Conservation (phyloP, 2,329 filamentous ascomycete species). For the Polytolypa hystricis region DNA sequence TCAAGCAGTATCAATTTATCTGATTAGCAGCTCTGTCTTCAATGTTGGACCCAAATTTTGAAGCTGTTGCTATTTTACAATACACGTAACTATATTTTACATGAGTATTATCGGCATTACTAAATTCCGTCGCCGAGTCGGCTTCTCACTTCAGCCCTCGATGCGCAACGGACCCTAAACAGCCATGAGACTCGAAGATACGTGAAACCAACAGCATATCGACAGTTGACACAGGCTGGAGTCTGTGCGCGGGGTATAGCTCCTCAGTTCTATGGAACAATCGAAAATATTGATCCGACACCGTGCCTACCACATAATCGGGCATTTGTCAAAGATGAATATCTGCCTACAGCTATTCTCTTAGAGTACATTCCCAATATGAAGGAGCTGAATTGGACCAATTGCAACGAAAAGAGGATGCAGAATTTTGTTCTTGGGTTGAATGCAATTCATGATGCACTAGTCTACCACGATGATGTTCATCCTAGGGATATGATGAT, state of each 20-base stretch:
- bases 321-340: slow-evolving; percentile 10
- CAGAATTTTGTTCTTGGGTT: slow-evolving; percentile 13
- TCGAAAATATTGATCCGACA: slow-evolving; percentile 6
- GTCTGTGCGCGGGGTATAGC: slow-evolving; percentile 3
- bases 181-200: background rate
- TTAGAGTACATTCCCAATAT: slow-evolving; percentile 16
- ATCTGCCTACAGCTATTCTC: slow-evolving; percentile 14
- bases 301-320: slow-evolving; percentile 1
- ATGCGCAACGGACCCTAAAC: slow-evolving; percentile 4
- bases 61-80: too few species aligned
- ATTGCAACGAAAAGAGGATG: slow-evolving; percentile 13
- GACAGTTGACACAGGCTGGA: slow-evolving; percentile 2
- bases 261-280: slow-evolving; percentile 5
- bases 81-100: too few species aligned
- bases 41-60: too few species aligned
- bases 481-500: slow-evolving; percentile 18
- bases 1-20: too few species aligned
- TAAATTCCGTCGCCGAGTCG: too few species aligned
- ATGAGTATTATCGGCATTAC: too few species aligned
- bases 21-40: too few species aligned
- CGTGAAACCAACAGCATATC: slow-evolving; percentile 4
- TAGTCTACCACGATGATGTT: slow-evolving; percentile 15
- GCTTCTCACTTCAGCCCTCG: background rate
- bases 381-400: slow-evolving; percentile 15
- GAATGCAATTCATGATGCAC: slow-evolving; percentile 13